Evolutionary conservation across 1,139 yeast genomes (phyloP), one percentile per base, ranked within the genome.

Genomic region (Pichiaceae sp.): DNA sequence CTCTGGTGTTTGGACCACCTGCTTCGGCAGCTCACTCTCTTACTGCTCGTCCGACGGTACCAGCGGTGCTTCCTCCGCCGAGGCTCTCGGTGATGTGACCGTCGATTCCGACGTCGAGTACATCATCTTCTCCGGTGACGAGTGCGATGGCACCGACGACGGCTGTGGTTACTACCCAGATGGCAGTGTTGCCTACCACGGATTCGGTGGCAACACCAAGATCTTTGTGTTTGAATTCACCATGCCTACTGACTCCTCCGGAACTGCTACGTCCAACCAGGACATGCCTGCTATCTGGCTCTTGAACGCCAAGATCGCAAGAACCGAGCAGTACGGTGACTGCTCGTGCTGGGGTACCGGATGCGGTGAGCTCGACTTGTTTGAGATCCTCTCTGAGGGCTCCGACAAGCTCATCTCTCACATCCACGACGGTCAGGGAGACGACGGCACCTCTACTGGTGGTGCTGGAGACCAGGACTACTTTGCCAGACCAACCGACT

Each of bases 251-350:
- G 33, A 30, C n/a, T 53, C 64, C 17, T 59, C 56, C 36, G 43
- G 54, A 24, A 59, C 65, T 31, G 66, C 66, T 47, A 72, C 78
- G 56, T 30, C 20, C 24, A 69, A 70, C 52, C 73, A 71, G 55
- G 89, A 89, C 59, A 86, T 87, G 96, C 96, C 97, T 39, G 96
- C 96, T 31, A 78, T 89, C 53, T 89, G 96, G 98, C 68, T 89
- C 55, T 74, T 89, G 57, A 89, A 89, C 56, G 95, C 96, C 32
- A 81, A 84, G 62, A 84, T 89, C 52, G 96, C 97, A 54, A 78
- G 97, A 66, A 89, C 96, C 39, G 62, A 83, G 43, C 96, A 91
- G 66, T 91, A 89, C 56, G 93, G 93, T 56, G 68, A 67, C 40
- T 63, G 78, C 40, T 86, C 96, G 20, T 91, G 97, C 71, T 91